Percentiles rank a stretch among this genome's conserved stretches.
These are phyloP conservation scores for Entomortierella parvispora DNA, from an alignment of 192 early-diverging fungal species.

Conservation along the genomic window DNA sequence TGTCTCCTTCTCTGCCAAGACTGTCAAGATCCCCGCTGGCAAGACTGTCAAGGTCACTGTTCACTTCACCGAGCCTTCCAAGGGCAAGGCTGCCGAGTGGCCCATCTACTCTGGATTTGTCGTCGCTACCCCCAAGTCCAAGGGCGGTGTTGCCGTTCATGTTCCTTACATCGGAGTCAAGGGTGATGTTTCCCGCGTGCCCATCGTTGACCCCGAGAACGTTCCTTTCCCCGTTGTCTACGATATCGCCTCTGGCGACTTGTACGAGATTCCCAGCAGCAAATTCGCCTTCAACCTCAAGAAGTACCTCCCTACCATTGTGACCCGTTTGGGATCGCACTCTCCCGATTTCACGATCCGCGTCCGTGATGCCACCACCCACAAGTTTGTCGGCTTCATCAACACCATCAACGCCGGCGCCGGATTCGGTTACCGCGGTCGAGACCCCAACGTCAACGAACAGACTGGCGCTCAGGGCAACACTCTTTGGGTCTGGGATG, in stretches of 20 bases:
- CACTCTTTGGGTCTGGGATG: too few species aligned
- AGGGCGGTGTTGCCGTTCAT: conserved; percentile 18
- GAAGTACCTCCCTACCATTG: background rate
- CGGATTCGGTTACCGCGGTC: background rate
- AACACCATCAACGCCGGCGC: background rate
- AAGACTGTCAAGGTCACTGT: conserved; percentile 42
- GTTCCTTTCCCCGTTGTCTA: too few species aligned
- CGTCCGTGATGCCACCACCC: background rate
- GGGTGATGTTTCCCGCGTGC: conserved; percentile 24
- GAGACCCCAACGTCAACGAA: background rate
- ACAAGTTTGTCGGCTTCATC: conserved; percentile 2
- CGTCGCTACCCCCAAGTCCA: conserved; percentile 15
- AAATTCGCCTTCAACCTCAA: background rate
- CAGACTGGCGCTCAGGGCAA: too few species aligned
- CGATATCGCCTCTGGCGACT: background rate
- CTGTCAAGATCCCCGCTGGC: conserved; percentile 46
- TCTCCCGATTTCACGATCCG: conserved; percentile 3
- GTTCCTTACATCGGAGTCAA: conserved; percentile 42
- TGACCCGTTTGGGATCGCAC: conserved; percentile 1
- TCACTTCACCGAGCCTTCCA: conserved; percentile 47
- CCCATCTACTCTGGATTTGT: conserved; percentile 26
- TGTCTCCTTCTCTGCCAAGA: conserved; percentile 35
- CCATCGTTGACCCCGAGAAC: conserved; percentile 26
- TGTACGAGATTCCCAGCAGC: background rate
- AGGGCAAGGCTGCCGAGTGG: conserved; percentile 9